phyloP scores from a whole-genome alignment of 768 basidiomycete genomes.

The Xerocomus potaroensis region DNA sequence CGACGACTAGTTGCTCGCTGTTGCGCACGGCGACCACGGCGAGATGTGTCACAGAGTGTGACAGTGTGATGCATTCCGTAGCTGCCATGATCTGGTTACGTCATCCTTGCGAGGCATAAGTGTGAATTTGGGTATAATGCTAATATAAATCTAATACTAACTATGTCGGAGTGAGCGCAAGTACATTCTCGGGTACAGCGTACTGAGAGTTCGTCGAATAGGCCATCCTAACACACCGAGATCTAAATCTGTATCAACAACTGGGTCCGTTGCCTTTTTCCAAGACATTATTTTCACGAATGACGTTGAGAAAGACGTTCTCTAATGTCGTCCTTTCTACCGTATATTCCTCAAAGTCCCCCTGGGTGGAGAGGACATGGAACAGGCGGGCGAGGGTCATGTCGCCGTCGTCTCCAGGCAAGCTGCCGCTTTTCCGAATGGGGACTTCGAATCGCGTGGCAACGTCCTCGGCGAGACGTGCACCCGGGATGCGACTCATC shows the following conservation, averaged over 20 bases:
- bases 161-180: no score
- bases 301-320: slow-evolving; percentile 70
- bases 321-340: slow-evolving; percentile 68
- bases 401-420: background rate
- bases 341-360: slow-evolving; percentile 60
- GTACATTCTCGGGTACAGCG: no score
- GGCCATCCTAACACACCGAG: no score
- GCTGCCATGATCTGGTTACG: no score
- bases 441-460: slow-evolving; percentile 75
- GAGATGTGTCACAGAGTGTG: slow-evolving; percentile 13
- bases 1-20: slow-evolving; percentile 6
- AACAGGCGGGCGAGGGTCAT: slow-evolving; percentile 59
- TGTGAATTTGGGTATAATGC: no score
- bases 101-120: no score
- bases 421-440: slow-evolving; percentile 24
- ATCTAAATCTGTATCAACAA: slow-evolving; percentile 6
- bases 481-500: slow-evolving; percentile 60
- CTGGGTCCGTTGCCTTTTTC: slow-evolving; percentile 41
- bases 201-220: no score
- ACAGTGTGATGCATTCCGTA: slow-evolving; percentile 3
- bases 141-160: no score
- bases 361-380: slow-evolving; percentile 46
- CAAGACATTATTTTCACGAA: slow-evolving; percentile 53
- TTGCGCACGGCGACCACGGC: slow-evolving; percentile 2
- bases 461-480: slow-evolving; percentile 66